Evolutionary conservation across 495 filamentous ascomycete species (phyloP).

Genomic region (Bathelium albidoporum): DNA sequence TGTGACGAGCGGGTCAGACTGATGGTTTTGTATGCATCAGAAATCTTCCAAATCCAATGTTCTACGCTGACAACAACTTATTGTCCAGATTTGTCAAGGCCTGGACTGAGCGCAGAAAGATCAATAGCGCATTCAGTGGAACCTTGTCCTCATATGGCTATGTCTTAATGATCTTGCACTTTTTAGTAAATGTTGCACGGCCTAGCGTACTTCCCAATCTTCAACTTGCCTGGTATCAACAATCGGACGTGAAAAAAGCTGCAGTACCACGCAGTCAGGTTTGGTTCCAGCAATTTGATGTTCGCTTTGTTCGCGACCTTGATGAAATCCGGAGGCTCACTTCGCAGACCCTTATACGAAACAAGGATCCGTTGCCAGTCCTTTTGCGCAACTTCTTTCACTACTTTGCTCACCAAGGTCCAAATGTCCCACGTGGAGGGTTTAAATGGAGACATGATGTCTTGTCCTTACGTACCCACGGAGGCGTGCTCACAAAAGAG

Average conservation of each 20-base stretch:
- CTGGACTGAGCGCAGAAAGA: conserved; percentile 71
- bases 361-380: conserved; percentile 49
- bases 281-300: conserved; percentile 27
- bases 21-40: conserved; percentile 44
- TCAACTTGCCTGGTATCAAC: conserved; percentile 39
- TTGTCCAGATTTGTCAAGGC: conserved; percentile 54
- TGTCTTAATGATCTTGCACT: conserved; percentile 89
- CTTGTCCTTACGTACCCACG: conserved; percentile 57
- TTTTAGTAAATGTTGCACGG: conserved; percentile 64
- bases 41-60: not conserved
- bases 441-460: conserved; percentile 66
- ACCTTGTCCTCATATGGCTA: conserved; percentile 80
- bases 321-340: conserved; percentile 47
- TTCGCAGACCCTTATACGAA: conserved; percentile 42
- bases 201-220: conserved; percentile 76
- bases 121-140: conserved; percentile 72
- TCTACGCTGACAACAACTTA: not conserved
- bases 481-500: conserved; percentile 57
- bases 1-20: conserved; percentile 61
- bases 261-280: not conserved
- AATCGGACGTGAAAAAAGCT: conserved; percentile 37
- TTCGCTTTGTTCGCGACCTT: conserved; percentile 62
- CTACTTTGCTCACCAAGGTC: conserved; percentile 54
- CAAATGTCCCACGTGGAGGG: conserved; percentile 35
- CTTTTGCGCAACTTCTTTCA: conserved; percentile 71